phyloP scores from a whole-genome alignment of 441 rosid species.

The Theobroma grandiflorum region DNA sequence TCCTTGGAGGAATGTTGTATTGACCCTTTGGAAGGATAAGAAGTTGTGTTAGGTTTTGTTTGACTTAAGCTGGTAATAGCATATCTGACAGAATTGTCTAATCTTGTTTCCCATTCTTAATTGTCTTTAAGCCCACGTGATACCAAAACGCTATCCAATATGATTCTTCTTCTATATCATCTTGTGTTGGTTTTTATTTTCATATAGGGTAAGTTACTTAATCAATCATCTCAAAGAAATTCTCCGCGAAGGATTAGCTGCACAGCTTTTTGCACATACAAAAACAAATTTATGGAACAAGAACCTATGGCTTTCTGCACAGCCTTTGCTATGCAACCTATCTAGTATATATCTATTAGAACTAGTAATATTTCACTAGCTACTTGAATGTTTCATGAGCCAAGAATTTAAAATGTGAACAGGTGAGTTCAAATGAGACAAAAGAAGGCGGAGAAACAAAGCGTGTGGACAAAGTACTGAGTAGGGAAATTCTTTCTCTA shows the following conservation, averaged over 20 bases:
- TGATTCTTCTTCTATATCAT: conserved; percentile 13
- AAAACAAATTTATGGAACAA: no score
- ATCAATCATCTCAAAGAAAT: not conserved
- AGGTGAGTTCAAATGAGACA: no score
- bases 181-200: conserved; percentile 13
- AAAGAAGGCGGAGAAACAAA: no score
- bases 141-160: not conserved
- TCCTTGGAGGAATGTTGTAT: conserved; percentile 32
- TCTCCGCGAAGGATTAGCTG: not conserved
- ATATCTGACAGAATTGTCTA: conserved; percentile 27
- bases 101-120: conserved; percentile 39
- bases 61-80: conserved; percentile 27
- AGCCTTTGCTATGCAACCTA: no score
- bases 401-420: no score
- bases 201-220: not conserved
- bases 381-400: no score
- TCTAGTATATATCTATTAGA: no score
- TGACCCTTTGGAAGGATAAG: conserved; percentile 29
- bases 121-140: not conserved
- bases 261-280: no score
- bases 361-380: no score
- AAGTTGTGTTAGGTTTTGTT: conserved; percentile 29
- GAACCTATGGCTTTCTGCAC: no score
- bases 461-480: no score
- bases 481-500: no score